These are phyloP conservation scores for Dendrobium catenatum DNA, from an alignment of 106 monocot species.

Conservation along the genomic window DNA sequence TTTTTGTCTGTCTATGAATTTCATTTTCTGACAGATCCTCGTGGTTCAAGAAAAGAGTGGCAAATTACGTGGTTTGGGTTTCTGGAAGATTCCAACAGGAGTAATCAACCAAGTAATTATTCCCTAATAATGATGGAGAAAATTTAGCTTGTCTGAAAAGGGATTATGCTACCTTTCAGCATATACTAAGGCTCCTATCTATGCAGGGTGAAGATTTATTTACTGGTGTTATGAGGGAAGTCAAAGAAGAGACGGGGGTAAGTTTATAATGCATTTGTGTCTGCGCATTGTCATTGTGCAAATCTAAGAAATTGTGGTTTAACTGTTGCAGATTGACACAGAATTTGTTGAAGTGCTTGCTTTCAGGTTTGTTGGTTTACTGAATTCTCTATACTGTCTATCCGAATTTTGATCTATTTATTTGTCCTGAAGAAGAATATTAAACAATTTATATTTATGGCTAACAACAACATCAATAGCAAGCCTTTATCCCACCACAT, in stretches of 20 bases:
- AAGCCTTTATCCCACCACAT: no score
- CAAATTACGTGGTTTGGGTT: conserved; percentile 42
- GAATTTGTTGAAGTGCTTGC: conserved; percentile 90
- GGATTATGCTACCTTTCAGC: not conserved
- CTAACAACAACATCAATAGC: not conserved
- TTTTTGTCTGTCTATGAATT: conserved; percentile 5
- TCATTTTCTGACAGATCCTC: conserved; percentile 48
- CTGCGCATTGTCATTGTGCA: not conserved
- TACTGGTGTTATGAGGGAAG: conserved; percentile 71
- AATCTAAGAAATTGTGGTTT: not conserved
- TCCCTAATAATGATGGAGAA: not conserved
- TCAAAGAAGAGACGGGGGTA: conserved; percentile 99
- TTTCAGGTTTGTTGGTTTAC: conserved; percentile 51
- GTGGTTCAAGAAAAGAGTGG: conserved; percentile 91
- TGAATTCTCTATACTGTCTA: not conserved
- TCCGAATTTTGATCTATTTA: not conserved
- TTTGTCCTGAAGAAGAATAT: not conserved
- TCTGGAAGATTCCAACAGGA: conserved; percentile 96
- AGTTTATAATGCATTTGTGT: conserved; percentile 6
- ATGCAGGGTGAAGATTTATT: conserved; percentile 84
- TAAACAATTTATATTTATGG: not conserved
- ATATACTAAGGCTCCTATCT: not conserved
- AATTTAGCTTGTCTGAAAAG: not conserved
- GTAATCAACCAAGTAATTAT: conserved; percentile 69
- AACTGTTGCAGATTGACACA: conserved; percentile 57